Evolutionary conservation across 495 filamentous ascomycete genomes (phyloP).

Genomic region (Penicillium simplicissimum): DNA sequence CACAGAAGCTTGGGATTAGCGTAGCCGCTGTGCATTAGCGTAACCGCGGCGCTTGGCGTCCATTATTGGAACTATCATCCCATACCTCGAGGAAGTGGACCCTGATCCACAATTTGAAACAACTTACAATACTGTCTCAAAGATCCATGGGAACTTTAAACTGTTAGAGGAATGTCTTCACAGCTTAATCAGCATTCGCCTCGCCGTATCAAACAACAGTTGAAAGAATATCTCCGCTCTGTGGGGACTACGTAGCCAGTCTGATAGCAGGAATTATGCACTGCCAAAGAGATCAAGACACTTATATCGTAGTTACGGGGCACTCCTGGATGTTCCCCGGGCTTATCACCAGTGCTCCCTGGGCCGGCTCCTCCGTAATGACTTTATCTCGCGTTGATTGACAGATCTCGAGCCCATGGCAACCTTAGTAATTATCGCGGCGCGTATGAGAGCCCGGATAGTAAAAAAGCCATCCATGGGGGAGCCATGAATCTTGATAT

Average conservation of each 20-base stretch:
- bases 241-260: not conserved
- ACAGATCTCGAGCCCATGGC: not conserved
- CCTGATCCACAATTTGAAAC: not conserved
- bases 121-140: not conserved
- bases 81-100: not conserved
- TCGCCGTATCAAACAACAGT: not conserved
- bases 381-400: not conserved
- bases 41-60: slow-evolving; percentile 2
- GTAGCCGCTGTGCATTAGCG: slow-evolving; percentile 15
- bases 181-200: not conserved
- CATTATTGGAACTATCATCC: not conserved
- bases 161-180: not conserved
- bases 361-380: not conserved
- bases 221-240: not conserved
- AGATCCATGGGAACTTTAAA: not conserved
- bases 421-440: not conserved
- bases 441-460: not conserved
- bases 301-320: not conserved
- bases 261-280: not conserved
- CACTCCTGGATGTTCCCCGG: not conserved
- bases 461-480: not conserved
- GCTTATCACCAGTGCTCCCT: not conserved
- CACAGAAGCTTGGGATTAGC: slow-evolving; percentile 1
- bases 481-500: not conserved
- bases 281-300: not conserved